A percentile compares a stretch with the other conserved stretches of the same genome.
These are phyloP conservation scores for Blakeslea trispora DNA, from an alignment of 371 early-diverging fungal genomes.

Conservation along the genomic window DNA sequence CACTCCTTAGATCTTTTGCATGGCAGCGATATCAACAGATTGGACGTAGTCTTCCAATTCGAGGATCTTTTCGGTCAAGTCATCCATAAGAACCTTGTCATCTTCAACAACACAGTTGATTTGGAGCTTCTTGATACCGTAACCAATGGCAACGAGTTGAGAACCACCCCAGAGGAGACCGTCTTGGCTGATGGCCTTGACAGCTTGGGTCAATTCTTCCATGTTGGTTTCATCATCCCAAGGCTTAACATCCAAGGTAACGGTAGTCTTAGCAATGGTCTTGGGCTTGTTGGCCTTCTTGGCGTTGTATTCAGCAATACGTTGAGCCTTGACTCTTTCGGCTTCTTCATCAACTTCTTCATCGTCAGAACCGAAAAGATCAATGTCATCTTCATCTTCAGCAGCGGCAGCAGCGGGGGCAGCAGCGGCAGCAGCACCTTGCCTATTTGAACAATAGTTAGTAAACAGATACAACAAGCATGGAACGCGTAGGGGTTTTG, in stretches of 20 bases:
- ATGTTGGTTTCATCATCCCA: constrained; percentile 97
- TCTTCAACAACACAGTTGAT: constrained; percentile 94
- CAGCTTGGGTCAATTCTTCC: constrained; percentile 71
- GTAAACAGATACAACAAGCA: too few species aligned
- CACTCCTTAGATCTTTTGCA: constrained; percentile 96
- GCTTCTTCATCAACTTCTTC: constrained; percentile 90
- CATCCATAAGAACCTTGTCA: constrained; percentile 78
- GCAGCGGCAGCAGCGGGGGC: constrained; percentile 62
- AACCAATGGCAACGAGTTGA: constrained; percentile 84
- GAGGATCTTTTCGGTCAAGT: constrained; percentile 76
- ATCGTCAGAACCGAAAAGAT: constrained; percentile 95
- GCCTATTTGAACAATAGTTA: constrained; percentile 17
- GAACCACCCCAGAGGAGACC: constrained; percentile 91
- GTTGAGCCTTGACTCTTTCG: constrained; percentile 84
- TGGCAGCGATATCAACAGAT: constrained; percentile 90
- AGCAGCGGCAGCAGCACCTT: constrained; percentile 55
- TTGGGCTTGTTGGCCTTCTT: constrained; percentile 95
- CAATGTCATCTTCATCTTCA: constrained; percentile 92
- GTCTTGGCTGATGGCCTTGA: constrained; percentile 80
- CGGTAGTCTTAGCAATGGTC: constrained; percentile 89
- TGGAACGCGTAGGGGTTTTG: constrained; percentile 2
- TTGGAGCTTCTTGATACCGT: constrained; percentile 87
- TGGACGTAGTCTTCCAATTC: constrained; percentile 88
- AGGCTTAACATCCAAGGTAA: constrained; percentile 94
- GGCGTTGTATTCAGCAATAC: constrained; percentile 90